These are phyloP conservation scores for Amaranthus tricolor DNA, from an alignment of 179 eudicot genomes.

Conservation along the genomic window DNA sequence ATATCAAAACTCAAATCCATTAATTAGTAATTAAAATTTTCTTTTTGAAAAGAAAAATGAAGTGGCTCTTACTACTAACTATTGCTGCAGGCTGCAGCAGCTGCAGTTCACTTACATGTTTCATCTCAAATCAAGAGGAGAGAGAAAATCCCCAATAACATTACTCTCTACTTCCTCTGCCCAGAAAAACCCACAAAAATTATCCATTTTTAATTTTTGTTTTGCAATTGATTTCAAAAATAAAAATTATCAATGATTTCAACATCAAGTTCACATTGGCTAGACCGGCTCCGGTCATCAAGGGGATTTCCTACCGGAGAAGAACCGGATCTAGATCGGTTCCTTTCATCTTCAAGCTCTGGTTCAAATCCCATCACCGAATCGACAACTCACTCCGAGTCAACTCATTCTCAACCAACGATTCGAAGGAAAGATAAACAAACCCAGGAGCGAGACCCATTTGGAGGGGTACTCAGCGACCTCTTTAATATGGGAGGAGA, in stretches of 20 bases:
- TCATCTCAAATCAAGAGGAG: constrained; percentile 6
- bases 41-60: no score
- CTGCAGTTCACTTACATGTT: constrained; percentile 3
- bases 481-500: constrained; percentile 52
- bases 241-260: constrained; percentile 3
- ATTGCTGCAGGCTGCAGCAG: no score
- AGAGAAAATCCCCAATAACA: not conserved
- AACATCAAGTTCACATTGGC: constrained; percentile 49
- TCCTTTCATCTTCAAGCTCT: constrained; percentile 32
- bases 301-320: constrained; percentile 53
- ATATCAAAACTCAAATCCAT: no score
- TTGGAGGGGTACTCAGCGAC: constrained; percentile 41
- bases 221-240: constrained; percentile 4
- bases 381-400: constrained; percentile 25
- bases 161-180: not conserved
- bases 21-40: no score
- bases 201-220: no score
- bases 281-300: constrained; percentile 68
- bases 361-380: constrained; percentile 23
- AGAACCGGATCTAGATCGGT: constrained; percentile 51
- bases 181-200: not conserved
- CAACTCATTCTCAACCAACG: constrained; percentile 15
- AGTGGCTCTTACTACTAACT: no score
- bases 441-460: constrained; percentile 10
- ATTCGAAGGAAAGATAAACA: not conserved